Evolutionary conservation across 2,329 filamentous ascomycete genomes (phyloP), one percentile per base, ranked within the genome.

Genomic region (Pseudogymnoascus sp.): DNA sequence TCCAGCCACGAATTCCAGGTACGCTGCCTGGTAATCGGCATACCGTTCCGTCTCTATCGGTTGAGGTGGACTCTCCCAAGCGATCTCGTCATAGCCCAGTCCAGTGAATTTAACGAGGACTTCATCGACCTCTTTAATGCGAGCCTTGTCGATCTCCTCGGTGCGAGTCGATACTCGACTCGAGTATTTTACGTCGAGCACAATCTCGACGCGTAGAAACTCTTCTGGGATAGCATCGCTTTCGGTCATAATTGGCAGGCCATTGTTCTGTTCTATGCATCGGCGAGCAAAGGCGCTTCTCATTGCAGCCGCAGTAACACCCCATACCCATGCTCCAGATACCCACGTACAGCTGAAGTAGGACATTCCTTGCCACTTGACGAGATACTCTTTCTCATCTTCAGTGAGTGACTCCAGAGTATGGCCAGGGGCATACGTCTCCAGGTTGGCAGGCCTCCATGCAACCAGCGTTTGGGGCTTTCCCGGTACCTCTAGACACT

Each of bases 101-200:
- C 95, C 95, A 74, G 96, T 91, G 75, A 93, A 97, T 73, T 99
- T 99, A 76, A 96, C 89, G 59, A 88, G 83, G 0, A 91, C 88
- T 69, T 86, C 83, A 60, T 85, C 82, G 21, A 99, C 85, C 68
- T 91, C 83, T 35, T 83, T 82, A 42, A 93, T 86, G 4, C 89
- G 85, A 38, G 82, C 82, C 65, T 91, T 79, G 70, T 95, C 91
- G 15, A 88, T 82, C 61, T 88, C 84, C 68, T 89, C 85, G 26
- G 83, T 86, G 33, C 82, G 81, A 10, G 84, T 76, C 5, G 65
- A 76, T 4, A 75, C 71, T 21, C 73, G 79, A 67, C 83, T 83
- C 5, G 78, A 83, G 71, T 88, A 95, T 64, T 85, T 86, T 59
- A 96, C 88, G 64, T 90, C 84, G 56, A 99, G 85, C n/a, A 99